Evolutionary conservation across 768 basidiomycete species (phyloP), one percentile per base, ranked within the genome.

Genomic region (Lentinus brumalis): DNA sequence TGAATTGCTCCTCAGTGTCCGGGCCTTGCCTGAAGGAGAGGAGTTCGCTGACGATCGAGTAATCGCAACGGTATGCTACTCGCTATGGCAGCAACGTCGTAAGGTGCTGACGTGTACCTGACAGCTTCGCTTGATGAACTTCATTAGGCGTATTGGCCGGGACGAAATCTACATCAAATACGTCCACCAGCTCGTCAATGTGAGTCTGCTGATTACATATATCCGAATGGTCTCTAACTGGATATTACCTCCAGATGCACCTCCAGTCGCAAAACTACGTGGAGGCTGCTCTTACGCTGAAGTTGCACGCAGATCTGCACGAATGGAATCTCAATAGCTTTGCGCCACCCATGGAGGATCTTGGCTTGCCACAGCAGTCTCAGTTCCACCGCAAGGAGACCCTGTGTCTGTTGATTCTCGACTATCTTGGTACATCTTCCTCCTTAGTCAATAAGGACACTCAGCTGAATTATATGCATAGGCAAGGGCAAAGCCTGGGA

Each of bases 401-500:
- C 0, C 78, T 98, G 2, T 94, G 90, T 66, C 80, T 97, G 45
- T 78, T 96, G 57, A 95, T 96, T 59, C 83, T 98, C n/a, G 94
- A 97, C 71, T 94, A 95, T 67, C 84, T 98, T 21, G 92, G 94
- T 92, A 59, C 57, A 82, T 46, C 15, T 50, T 53, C 10, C 64
- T 30, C 7, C 46, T 41, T 49, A 39, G n/a, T 30, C 50, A 56
- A 54, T 50, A 29, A n/a, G 18, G 35, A 57, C 50, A 18, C 11
- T 56, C 38, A 57, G 53, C 45, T 66, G 50, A 29, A 62, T 35
- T 15, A 47, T 1, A 56, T 42, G 61, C 55, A 26, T 61, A 95
- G 94, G 93, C 52, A 92, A 95, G 74, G 96, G 96, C 10, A 95
- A 96, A 69, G 96, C 96, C n/a, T 98, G 94, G 85, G 96, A 98